These are phyloP conservation scores for Podila epigama DNA, from an alignment of 192 early-diverging fungal species.

Conservation along the genomic window DNA sequence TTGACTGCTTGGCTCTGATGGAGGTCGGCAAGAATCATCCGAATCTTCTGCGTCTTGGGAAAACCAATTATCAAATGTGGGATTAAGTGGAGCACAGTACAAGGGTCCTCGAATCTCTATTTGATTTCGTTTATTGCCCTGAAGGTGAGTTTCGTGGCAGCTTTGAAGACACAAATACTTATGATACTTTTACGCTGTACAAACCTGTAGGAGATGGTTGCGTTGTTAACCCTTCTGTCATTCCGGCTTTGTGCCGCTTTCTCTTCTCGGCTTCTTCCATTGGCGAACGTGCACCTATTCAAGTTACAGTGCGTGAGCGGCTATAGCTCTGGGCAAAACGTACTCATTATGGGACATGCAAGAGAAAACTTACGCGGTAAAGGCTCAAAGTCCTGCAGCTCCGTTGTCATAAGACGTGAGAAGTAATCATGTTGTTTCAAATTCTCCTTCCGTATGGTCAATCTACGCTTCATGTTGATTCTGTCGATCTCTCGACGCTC, in stretches of 20 bases:
- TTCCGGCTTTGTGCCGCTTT: not conserved
- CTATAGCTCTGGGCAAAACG: too few species aligned
- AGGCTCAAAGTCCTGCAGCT: not conserved
- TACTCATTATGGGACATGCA: too few species aligned
- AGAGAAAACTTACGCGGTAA: too few species aligned
- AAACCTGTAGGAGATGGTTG: too few species aligned
- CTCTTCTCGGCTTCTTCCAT: not conserved
- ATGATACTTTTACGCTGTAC: too few species aligned
- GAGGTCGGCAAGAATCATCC: constrained; percentile 2
- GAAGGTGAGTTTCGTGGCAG: too few species aligned
- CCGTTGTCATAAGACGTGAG: not conserved
- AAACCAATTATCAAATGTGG: not conserved
- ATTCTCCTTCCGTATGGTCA: not conserved
- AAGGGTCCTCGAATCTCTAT: too few species aligned
- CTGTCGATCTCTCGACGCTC: not conserved
- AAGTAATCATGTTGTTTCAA: not conserved
- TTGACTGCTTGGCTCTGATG: constrained; percentile 5
- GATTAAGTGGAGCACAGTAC: not conserved
- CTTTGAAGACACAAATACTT: too few species aligned
- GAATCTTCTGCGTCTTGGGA: not conserved
- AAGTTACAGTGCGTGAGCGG: not conserved
- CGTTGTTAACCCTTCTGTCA: too few species aligned
- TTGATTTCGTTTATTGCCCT: too few species aligned
- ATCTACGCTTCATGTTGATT: not conserved
- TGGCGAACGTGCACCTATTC: not conserved